Conservation (phyloP, 305 asterid species). For the Solanum chacoense region DNA sequence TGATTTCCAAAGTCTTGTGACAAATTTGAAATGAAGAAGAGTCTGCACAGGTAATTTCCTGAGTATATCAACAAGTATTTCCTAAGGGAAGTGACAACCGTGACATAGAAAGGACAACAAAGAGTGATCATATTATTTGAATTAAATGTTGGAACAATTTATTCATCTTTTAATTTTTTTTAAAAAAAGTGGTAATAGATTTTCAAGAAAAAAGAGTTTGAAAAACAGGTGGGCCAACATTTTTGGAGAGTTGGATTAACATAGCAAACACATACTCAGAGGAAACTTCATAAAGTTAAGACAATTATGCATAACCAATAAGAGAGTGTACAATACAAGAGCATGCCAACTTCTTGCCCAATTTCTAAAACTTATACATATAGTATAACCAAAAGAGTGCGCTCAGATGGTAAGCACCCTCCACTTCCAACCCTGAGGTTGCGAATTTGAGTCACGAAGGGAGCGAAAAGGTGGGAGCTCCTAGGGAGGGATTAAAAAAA, state of each 20-base stretch:
- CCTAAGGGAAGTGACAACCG: background rate
- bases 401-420: background rate
- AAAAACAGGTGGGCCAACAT: background rate
- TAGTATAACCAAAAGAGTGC: background rate
- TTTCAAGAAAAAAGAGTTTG: background rate
- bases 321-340: background rate
- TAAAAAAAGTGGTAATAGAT: background rate
- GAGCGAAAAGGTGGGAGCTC: background rate
- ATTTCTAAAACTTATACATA: background rate
- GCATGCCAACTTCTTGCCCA: background rate
- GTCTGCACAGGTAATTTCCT: background rate
- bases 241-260: background rate
- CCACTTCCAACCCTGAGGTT: background rate
- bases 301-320: background rate
- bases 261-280: background rate
- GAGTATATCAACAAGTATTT: background rate
- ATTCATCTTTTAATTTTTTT: background rate
- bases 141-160: background rate
- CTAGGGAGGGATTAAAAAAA: background rate
- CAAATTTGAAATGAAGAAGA: background rate
- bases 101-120: background rate
- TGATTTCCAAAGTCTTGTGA: background rate
- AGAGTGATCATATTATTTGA: background rate
- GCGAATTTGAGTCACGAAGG: background rate
- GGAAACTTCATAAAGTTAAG: background rate